Evolutionary conservation across 2,329 filamentous ascomycete genomes (phyloP).

Genomic region (Fusarium palustre): DNA sequence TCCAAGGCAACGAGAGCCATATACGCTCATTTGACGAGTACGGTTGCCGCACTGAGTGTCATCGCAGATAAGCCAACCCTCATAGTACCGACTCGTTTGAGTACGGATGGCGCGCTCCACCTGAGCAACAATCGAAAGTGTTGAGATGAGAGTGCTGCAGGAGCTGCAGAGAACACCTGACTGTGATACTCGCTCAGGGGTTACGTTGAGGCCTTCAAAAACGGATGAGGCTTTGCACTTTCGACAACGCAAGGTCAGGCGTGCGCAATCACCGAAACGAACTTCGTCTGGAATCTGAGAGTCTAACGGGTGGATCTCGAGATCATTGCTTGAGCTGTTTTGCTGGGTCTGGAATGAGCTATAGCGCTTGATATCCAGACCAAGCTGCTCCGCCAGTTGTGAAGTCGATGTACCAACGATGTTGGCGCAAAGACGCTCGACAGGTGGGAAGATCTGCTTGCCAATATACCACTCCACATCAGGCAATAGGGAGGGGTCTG

Average conservation of each 20-base stretch:
- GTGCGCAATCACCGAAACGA: slow-evolving; percentile 84
- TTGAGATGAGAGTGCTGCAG: slow-evolving; percentile 74
- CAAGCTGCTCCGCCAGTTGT: slow-evolving; percentile 91
- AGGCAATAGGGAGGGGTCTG: slow-evolving; percentile 79
- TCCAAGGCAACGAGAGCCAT: slow-evolving; percentile 89
- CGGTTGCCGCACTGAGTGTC: slow-evolving; percentile 87
- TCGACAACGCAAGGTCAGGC: slow-evolving; percentile 83
- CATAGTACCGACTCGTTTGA: slow-evolving; percentile 87
- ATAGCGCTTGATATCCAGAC: slow-evolving; percentile 90
- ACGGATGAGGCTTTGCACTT: slow-evolving; percentile 77
- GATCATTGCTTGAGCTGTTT: slow-evolving; percentile 67
- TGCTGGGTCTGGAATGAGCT: slow-evolving; percentile 59
- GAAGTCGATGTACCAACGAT: slow-evolving; percentile 92
- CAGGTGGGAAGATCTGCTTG: slow-evolving; percentile 98
- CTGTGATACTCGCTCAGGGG: slow-evolving; percentile 72
- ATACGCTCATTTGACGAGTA: slow-evolving; percentile 92
- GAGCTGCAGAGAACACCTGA: slow-evolving; percentile 79
- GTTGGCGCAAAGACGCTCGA: slow-evolving; percentile 96
- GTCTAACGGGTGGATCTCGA: slow-evolving; percentile 90
- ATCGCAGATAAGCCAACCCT: slow-evolving; percentile 90
- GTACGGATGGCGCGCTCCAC: slow-evolving; percentile 85
- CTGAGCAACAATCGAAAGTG: slow-evolving; percentile 83
- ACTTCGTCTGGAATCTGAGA: slow-evolving; percentile 93
- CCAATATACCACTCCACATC: slow-evolving; percentile 98
- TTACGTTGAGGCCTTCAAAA: slow-evolving; percentile 79